A percentile compares a stretch with the other conserved stretches of the same genome.
These are phyloP conservation scores for Malus hybrid DNA, from an alignment of 331 rosid species.

Conservation along the genomic window DNA sequence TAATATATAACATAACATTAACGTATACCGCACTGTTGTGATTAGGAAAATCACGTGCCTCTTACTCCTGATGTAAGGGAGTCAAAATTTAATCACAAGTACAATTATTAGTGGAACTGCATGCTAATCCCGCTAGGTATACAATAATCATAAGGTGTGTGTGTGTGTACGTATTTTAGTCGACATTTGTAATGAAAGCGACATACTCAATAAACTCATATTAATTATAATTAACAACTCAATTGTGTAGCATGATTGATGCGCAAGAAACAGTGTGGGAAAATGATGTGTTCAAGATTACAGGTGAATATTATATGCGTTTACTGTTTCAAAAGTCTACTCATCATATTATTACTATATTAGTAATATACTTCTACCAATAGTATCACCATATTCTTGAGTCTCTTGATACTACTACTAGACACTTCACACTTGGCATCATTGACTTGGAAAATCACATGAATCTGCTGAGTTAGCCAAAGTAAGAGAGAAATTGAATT, in stretches of 20 bases:
- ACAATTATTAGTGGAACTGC: neutral
- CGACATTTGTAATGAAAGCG: neutral
- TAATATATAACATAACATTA: neutral
- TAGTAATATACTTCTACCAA: too few relatives aligned
- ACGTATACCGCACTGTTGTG: neutral
- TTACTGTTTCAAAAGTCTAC: neutral
- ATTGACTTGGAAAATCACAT: too few relatives aligned
- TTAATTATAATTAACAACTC: neutral
- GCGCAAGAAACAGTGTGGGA: neutral
- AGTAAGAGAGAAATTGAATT: too few relatives aligned
- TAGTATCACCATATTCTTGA: too few relatives aligned
- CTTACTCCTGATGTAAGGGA: neutral
- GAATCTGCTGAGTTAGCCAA: too few relatives aligned
- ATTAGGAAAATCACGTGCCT: neutral
- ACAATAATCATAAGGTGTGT: neutral
- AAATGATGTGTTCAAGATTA: slow-evolving; percentile 6
- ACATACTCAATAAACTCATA: neutral
- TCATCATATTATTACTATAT: neutral
- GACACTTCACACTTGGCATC: too few relatives aligned
- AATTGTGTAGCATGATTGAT: neutral
- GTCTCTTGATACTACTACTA: too few relatives aligned
- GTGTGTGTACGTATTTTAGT: neutral
- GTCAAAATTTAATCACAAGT: neutral
- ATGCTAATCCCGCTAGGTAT: neutral
- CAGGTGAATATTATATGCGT: slow-evolving; percentile 8